Evolutionary conservation across 441 rosid genomes (phyloP), one percentile per base, ranked within the genome.

Genomic region (Pelargonium cotyledonis): DNA sequence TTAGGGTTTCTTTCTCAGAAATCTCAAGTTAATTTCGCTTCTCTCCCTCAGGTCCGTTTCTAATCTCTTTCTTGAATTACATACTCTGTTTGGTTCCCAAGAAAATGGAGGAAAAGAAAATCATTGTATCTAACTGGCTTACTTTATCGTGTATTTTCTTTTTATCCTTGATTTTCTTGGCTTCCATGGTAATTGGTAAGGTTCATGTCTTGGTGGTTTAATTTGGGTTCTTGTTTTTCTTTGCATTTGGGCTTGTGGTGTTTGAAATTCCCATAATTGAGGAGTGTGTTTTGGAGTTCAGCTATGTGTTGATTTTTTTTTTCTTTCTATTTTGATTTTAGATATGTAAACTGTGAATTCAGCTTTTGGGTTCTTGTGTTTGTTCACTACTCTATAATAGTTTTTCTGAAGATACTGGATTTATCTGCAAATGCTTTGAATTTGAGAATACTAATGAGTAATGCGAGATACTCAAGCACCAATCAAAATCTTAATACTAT

Each of bases 11-110:
- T 29, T 12, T 47, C 5, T 12, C 55, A 5, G 55, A 47, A 47
- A 47, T 47, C 55, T 6, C 55, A 47, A 47, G 2, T 47, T 12
- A 12, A 47, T 47, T 47, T 47, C 55, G 55, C 55, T 47, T 47
- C 16, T 47, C 15, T 47, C 55, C 55, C 55, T 47, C 55, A 47
- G 55, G 55, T 47, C n/a, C 55, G 55, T 47, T 1, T n/a, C 15
- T n/a, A 47, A 47, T 47, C 55, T 12, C 55, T 47, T 44, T 44
- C 49, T 12, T 10, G 31, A 29, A 29, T 29, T 29, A 29, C 31
- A 5, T 44, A 3, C 26, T 66, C 64, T 67, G 76, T 78, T 80
- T 71, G 72, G 40, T 49, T 74, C 15, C 71, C 47, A 44, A 15
- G 57, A 67, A 71, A 51, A 35, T 55, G 57, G n/a, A 75, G n/a